Base-by-base conservation (phyloP, 2,329 filamentous ascomycete genomes). In the Apiospora rasikravindrae region DNA sequence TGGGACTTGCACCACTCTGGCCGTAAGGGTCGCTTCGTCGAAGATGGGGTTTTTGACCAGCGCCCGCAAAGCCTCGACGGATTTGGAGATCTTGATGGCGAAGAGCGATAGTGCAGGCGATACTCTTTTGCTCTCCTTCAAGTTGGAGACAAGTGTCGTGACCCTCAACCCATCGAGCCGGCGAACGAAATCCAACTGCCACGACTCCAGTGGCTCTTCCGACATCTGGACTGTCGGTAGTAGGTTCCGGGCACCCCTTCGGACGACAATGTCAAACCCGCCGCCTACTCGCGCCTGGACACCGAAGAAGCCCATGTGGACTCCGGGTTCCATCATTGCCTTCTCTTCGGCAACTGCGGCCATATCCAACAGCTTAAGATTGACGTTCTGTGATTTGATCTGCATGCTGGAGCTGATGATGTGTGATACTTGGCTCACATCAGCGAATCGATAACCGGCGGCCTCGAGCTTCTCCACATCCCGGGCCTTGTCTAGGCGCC, bases 371-470 rank as follows among this genome's bases (percentile, higher is more conserved):
- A 97, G 83, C 71, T 91, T 89, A 7, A 82, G 80, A 64, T 88
- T 86, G 3, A 97, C 84, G n/a, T 90, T 88, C 1, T 84, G 82
- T 1, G 87, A 85, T 67, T 91, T 87, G 71, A 97, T 91, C 77
- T 96, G 93, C 86, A 97, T 92, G 74, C 89, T 92, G 33, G 90
- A 87, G 29, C 92, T 88, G 74, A 97, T 90, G 57, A 90, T 89
- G 24, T 89, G 86, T 16, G 89, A 87, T 40, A 97, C 91, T 73
- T 94, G 90, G 71, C 88, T 87, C 16, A 91, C 83, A 45, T 89
- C 87, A 2, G 93, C 93, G 77, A 97, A 97, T n/a, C 93, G 89
- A 80, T 91, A 97, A 0, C 95, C 94, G 14, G 88, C 84, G 1
- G 93, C 90, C 74, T 92, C 88, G 19, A 97, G 86, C 40, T 88